Conservation (phyloP, 2,329 filamentous ascomycete genomes). For the Ophiostoma sp. region DNA sequence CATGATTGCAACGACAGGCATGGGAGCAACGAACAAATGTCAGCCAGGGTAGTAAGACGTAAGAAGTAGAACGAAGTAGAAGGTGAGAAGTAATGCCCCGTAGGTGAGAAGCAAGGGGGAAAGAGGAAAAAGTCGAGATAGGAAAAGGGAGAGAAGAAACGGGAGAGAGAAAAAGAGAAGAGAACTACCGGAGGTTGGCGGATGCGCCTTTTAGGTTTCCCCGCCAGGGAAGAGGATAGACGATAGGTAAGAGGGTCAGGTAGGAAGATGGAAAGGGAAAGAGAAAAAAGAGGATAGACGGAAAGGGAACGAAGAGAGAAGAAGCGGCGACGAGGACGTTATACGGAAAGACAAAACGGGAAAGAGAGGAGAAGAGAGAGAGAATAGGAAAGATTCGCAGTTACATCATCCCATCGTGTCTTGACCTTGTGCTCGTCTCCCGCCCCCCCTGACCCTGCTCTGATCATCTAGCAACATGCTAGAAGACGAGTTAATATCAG, state of each 20-base stretch:
- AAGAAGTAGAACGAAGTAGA: neutral
- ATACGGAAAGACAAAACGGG: neutral
- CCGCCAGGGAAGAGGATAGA: neutral
- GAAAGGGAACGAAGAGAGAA: constrained; percentile 8
- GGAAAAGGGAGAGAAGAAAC: neutral
- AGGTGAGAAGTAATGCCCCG: neutral
- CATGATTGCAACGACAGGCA: neutral
- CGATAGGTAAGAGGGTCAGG: neutral
- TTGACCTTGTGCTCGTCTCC: constrained; percentile 7
- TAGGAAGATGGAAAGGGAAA: neutral
- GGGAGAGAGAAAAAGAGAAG: constrained; percentile 7
- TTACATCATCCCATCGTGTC: constrained; percentile 1
- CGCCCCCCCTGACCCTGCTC: constrained; percentile 11
- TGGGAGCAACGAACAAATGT: neutral
- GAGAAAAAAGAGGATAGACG: constrained; percentile 9
- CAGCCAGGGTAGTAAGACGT: neutral
- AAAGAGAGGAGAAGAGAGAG: neutral
- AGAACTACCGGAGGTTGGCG: neutral
- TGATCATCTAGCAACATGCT: constrained; percentile 6
- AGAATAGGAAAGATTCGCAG: constrained; percentile 9
- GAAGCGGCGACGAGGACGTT: neutral
- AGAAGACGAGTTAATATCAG: neutral
- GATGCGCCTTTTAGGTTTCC: neutral
- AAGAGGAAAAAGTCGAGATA: constrained; percentile 12
- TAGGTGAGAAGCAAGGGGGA: constrained; percentile 1